Evolutionary conservation across 2,329 filamentous ascomycete species (phyloP).

Genomic region (Ophiostoma tasmaniense): DNA sequence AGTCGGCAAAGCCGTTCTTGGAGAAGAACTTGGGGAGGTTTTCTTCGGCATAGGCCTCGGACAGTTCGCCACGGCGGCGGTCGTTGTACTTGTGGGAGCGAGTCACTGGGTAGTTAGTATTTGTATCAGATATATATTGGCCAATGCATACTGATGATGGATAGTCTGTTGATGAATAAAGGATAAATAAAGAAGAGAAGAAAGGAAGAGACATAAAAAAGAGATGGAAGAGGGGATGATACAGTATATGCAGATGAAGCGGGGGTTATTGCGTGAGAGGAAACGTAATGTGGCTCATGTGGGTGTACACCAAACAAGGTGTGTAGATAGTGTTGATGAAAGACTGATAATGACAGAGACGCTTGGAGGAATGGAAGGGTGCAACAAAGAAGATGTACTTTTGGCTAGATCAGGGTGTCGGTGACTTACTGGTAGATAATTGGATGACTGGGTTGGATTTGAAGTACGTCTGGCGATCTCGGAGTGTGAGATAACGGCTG

Average conservation of each 20-base stretch:
- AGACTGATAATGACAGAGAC: neutral
- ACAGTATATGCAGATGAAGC: neutral
- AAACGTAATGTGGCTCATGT: neutral
- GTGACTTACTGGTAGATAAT: neutral
- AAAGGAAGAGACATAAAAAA: neutral
- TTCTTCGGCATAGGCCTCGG: constrained; percentile 57
- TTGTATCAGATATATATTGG: constrained; percentile 4
- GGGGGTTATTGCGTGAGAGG: neutral
- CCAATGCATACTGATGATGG: neutral
- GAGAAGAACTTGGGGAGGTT: constrained; percentile 86
- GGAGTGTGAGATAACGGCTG: neutral
- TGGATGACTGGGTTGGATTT: neutral
- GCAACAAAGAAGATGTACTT: neutral
- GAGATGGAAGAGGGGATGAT: neutral
- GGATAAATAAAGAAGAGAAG: neutral
- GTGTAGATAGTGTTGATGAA: neutral
- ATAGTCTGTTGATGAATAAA: neutral
- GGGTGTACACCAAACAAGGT: neutral
- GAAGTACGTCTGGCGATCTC: neutral
- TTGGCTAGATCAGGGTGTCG: neutral
- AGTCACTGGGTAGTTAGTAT: constrained; percentile 59
- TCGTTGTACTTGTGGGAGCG: constrained; percentile 94
- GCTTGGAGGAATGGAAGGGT: neutral
- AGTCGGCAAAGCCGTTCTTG: constrained; percentile 72
- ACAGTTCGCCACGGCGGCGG: constrained; percentile 74